phyloP scores from a whole-genome alignment of 305 asterid genomes.

The Ajuga reptans region DNA sequence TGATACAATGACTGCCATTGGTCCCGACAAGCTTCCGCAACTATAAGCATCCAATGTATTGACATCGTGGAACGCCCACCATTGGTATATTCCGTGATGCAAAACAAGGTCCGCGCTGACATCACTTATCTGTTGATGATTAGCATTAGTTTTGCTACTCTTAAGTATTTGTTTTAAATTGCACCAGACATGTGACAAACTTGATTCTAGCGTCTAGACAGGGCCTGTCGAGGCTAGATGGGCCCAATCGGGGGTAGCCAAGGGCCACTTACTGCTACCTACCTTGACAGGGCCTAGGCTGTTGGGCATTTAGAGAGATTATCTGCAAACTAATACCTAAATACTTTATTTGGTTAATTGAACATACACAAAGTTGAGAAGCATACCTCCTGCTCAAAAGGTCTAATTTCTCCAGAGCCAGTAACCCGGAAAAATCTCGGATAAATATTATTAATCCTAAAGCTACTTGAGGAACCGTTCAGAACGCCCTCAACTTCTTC shows the following conservation, averaged over 20 bases:
- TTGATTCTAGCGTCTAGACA: too few relatives aligned
- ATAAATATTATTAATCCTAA: conserved; percentile 53
- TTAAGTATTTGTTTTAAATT: not conserved
- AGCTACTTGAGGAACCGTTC: conserved; percentile 68
- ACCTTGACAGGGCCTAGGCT: not conserved
- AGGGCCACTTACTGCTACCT: not conserved
- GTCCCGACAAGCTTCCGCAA: conserved; percentile 69
- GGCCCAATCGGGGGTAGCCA: not conserved
- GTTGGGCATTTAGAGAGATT: not conserved
- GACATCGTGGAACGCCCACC: conserved; percentile 94
- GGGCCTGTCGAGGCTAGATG: not conserved
- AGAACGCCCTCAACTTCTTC: conserved; percentile 62
- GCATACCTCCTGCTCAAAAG: conserved; percentile 72
- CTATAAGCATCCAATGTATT: conserved; percentile 38
- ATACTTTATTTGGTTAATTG: not conserved
- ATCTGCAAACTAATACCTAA: not conserved
- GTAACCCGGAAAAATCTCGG: conserved; percentile 87
- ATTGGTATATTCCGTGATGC: conserved; percentile 52
- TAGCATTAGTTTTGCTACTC: not conserved
- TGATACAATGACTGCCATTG: conserved; percentile 90
- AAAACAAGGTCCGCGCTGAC: conserved; percentile 73
- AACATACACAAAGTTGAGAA: conserved; percentile 2
- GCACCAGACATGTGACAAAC: not conserved
- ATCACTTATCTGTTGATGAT: conserved; percentile 43
- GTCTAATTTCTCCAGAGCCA: conserved; percentile 89